These are phyloP conservation scores for Penicillium expansum DNA, from an alignment of 2,329 filamentous ascomycete genomes.

Conservation along the genomic window DNA sequence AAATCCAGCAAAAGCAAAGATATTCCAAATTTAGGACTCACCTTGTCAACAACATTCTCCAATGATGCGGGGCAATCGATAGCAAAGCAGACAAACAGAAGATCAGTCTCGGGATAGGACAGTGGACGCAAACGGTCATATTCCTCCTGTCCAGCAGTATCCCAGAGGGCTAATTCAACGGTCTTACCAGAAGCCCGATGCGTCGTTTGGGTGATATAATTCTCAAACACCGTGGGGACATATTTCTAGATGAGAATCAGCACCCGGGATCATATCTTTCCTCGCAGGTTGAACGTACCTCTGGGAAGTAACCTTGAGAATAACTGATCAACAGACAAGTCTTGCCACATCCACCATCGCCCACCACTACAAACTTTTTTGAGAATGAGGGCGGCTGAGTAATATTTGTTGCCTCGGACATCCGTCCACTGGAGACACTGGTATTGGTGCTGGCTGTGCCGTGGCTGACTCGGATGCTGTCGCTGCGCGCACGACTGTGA, in stretches of 20 bases:
- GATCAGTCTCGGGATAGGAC: slow-evolving; percentile 95
- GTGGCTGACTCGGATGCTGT: slow-evolving; percentile 72
- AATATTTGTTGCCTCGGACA: slow-evolving; percentile 77
- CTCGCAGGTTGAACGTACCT: slow-evolving; percentile 59
- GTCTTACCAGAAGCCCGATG: slow-evolving; percentile 87
- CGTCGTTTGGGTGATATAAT: slow-evolving; percentile 97
- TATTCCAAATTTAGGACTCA: slow-evolving; percentile 42
- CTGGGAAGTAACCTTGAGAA: slow-evolving; percentile 96
- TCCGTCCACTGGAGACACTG: slow-evolving; percentile 68
- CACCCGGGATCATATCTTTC: neutral
- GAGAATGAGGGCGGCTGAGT: slow-evolving; percentile 91
- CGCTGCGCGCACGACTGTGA: slow-evolving; percentile 50
- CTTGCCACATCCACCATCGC: slow-evolving; percentile 97
- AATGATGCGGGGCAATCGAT: slow-evolving; percentile 98
- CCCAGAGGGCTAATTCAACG: slow-evolving; percentile 95
- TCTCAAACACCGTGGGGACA: slow-evolving; percentile 97
- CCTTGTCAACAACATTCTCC: slow-evolving; percentile 99
- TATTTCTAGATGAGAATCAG: slow-evolving; percentile 71
- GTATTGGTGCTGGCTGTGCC: slow-evolving; percentile 84
- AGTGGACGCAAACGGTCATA: slow-evolving; percentile 94
- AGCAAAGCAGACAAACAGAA: slow-evolving; percentile 98
- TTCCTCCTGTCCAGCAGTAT: slow-evolving; percentile 97
- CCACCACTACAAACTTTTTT: slow-evolving; percentile 99
- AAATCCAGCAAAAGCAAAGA: neutral
- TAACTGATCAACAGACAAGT: slow-evolving; percentile 98